Conservation (phyloP, 2,329 filamentous ascomycete genomes). For the Huntiella decipiens region DNA sequence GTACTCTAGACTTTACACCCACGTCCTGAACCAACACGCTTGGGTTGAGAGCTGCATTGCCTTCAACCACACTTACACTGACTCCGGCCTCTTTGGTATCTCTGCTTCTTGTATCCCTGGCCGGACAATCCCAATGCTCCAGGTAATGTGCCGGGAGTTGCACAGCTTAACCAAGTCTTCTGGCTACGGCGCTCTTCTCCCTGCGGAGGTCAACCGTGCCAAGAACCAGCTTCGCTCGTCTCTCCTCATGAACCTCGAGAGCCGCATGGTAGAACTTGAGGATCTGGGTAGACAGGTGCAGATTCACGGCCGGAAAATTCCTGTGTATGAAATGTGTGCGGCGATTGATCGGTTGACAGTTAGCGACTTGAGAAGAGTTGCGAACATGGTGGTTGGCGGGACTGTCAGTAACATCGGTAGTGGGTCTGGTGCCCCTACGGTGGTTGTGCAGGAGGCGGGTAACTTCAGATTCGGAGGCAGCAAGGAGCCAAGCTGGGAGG, state of each 20-base stretch:
- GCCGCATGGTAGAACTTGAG: slow-evolving; percentile 91
- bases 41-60: slow-evolving; percentile 94
- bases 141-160: slow-evolving; percentile 87
- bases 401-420: slow-evolving; percentile 52
- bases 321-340: slow-evolving; percentile 80
- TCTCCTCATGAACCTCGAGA: slow-evolving; percentile 93
- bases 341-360: slow-evolving; percentile 71
- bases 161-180: slow-evolving; percentile 56
- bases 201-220: slow-evolving; percentile 67
- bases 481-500: slow-evolving; percentile 60
- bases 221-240: slow-evolving; percentile 91
- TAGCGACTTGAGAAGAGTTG: slow-evolving; percentile 63
- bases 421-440: slow-evolving; percentile 77
- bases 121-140: slow-evolving; percentile 65
- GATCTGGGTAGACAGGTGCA: slow-evolving; percentile 89
- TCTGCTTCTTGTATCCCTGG: slow-evolving; percentile 66
- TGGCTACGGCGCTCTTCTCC: slow-evolving; percentile 53
- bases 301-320: slow-evolving; percentile 84
- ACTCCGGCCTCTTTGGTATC: slow-evolving; percentile 90
- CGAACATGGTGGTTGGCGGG: slow-evolving; percentile 58
- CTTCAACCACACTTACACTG: slow-evolving; percentile 95
- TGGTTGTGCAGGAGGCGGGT: slow-evolving; percentile 83
- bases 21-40: slow-evolving; percentile 89
- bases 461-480: slow-evolving; percentile 28
- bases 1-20: slow-evolving; percentile 95